Conservation (phyloP, 345 rosid genomes). For the Acer negundo region DNA sequence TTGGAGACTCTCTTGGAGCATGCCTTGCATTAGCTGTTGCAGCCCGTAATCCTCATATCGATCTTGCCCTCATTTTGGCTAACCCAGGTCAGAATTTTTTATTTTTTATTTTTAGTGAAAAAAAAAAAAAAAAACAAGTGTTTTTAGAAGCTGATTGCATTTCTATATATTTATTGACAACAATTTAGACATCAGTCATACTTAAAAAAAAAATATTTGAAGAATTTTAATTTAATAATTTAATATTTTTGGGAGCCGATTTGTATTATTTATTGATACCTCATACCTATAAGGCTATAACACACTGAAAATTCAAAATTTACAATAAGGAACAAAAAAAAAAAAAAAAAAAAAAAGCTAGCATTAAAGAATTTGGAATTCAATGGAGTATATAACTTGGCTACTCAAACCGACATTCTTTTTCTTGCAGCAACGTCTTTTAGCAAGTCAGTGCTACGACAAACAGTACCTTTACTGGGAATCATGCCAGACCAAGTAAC, state of each 20-base stretch:
- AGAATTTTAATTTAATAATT: too few species aligned
- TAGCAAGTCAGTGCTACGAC: slow-evolving; percentile 49
- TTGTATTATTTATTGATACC: too few species aligned
- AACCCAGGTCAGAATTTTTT: slow-evolving; percentile 58
- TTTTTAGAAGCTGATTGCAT: too few species aligned
- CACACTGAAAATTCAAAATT: too few species aligned
- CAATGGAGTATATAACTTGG: neutral
- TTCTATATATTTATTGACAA: neutral
- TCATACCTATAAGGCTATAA: too few species aligned
- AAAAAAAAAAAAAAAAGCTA: too few species aligned
- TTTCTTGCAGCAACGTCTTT: slow-evolving; percentile 73
- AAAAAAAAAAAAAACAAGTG: too few species aligned
- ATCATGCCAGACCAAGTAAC: slow-evolving; percentile 36
- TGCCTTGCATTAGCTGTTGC: slow-evolving; percentile 77
- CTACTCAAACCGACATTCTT: neutral
- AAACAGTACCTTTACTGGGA: slow-evolving; percentile 52
- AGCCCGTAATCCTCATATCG: slow-evolving; percentile 60
- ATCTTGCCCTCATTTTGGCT: slow-evolving; percentile 66
- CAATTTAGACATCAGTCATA: neutral
- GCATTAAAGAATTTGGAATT: too few species aligned
- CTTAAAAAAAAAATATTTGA: neutral
- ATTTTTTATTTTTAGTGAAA: too few species aligned
- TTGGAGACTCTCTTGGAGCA: slow-evolving; percentile 84
- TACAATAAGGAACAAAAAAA: too few species aligned
- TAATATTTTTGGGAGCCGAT: too few species aligned